phyloP scores from a whole-genome alignment of 2,329 filamentous ascomycete genomes.

The Fusarium sp. region DNA sequence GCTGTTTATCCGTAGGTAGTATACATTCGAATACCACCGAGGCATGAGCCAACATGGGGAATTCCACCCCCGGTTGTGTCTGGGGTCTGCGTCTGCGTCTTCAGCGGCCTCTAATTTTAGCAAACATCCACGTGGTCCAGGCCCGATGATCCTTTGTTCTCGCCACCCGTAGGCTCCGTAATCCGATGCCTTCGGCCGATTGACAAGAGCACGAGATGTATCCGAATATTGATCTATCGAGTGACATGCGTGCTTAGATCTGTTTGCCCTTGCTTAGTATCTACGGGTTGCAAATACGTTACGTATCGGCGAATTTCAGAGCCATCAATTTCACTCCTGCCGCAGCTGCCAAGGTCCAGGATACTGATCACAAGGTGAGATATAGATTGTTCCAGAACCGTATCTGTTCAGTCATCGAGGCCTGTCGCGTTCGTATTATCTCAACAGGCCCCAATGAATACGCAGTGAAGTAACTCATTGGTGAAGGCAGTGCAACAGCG shows the following conservation, averaged over 20 bases:
- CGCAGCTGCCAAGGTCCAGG: neutral
- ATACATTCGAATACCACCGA: neutral
- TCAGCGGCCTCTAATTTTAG: constrained; percentile 33
- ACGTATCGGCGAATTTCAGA: neutral
- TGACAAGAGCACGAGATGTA: neutral
- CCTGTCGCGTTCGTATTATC: constrained; percentile 5
- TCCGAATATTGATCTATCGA: neutral
- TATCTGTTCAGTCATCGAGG: neutral
- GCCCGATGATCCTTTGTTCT: constrained; percentile 28
- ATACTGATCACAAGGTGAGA: neutral
- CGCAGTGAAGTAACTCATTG: neutral
- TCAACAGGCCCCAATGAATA: neutral
- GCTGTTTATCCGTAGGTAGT: neutral
- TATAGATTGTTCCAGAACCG: constrained; percentile 11
- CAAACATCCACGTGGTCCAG: constrained; percentile 30
- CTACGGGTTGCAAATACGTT: neutral
- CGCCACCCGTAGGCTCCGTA: constrained; percentile 33
- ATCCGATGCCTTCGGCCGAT: constrained; percentile 31
- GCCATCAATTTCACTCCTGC: neutral
- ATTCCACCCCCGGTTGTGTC: constrained; percentile 6
- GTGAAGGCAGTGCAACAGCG: neutral
- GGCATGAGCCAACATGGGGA: neutral
- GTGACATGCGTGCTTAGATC: neutral
- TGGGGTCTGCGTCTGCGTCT: neutral
- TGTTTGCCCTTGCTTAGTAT: neutral